Percentiles rank a stretch among this genome's conserved stretches.
These are phyloP conservation scores for Colletotrichum orbiculare DNA, from an alignment of 2,329 filamentous ascomycete species.

Conservation along the genomic window DNA sequence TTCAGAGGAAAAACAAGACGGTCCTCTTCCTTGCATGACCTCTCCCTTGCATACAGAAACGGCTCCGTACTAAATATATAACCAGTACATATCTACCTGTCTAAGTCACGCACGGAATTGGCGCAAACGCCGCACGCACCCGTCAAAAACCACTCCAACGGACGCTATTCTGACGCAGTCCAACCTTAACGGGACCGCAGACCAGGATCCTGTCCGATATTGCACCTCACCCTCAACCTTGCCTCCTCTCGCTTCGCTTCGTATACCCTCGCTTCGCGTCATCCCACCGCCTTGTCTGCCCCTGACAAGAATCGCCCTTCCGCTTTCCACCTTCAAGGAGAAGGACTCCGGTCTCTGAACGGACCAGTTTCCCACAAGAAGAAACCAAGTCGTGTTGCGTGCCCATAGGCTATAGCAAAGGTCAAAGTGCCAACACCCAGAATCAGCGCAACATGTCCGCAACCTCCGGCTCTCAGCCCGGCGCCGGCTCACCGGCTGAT, in stretches of 20 bases:
- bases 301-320: too few species aligned
- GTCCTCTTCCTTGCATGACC: not conserved
- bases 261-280: too few species aligned
- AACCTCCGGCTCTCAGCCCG: conserved; percentile 26
- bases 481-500: conserved; percentile 22
- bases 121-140: not conserved
- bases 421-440: not conserved
- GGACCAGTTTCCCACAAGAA: too few species aligned
- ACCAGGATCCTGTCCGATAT: conserved; percentile 22
- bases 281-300: not conserved
- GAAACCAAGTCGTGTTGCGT: too few species aligned
- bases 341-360: too few species aligned
- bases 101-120: too few species aligned
- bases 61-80: not conserved
- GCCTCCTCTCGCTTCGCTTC: not conserved
- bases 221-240: not conserved
- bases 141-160: not conserved
- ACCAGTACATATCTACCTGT: not conserved
- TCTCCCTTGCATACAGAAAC: conserved; percentile 16
- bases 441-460: conserved; percentile 14
- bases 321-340: too few species aligned
- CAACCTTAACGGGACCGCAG: conserved; percentile 33
- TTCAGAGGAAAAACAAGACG: not conserved
- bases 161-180: conserved; percentile 19
- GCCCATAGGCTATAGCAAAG: too few species aligned